phyloP scores from a whole-genome alignment of 2,329 filamentous ascomycete species.

The Hypoxylon sp. region DNA sequence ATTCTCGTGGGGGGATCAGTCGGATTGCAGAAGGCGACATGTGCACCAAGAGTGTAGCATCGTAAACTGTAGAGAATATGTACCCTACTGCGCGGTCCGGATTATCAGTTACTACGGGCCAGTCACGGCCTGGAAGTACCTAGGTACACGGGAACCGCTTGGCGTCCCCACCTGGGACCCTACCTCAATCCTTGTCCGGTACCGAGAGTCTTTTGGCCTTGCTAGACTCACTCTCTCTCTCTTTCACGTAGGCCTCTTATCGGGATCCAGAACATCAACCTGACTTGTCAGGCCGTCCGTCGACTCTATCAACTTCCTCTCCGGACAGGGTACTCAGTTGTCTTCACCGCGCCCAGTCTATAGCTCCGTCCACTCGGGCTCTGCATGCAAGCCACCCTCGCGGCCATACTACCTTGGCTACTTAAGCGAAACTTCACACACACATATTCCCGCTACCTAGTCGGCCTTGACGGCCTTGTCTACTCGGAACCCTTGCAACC shows the following conservation, averaged over 20 bases:
- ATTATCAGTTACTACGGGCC: constrained; percentile 16
- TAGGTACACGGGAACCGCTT: constrained; percentile 4
- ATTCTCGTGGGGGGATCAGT: constrained; percentile 17
- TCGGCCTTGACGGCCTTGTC: constrained; percentile 11
- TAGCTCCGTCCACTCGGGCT: constrained; percentile 17
- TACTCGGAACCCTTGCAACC: background rate
- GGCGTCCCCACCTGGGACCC: background rate
- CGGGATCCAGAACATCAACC: constrained; percentile 23
- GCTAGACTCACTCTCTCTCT: constrained; percentile 1
- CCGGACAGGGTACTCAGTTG: constrained; percentile 14
- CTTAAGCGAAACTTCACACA: constrained; percentile 7
- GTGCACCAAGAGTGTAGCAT: too few relatives aligned
- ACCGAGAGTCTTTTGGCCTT: background rate
- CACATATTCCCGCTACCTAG: too few relatives aligned
- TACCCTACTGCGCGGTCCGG: constrained; percentile 1
- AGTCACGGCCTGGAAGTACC: background rate
- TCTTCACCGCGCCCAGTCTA: constrained; percentile 16
- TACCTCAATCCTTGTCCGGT: background rate
- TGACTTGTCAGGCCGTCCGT: too few relatives aligned
- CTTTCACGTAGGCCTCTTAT: constrained; percentile 4
- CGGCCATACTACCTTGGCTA: constrained; percentile 18
- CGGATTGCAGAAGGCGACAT: too few relatives aligned
- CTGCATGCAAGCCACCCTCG: constrained; percentile 16
- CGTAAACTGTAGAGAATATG: background rate
- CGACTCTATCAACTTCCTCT: constrained; percentile 16